phyloP scores from a whole-genome alignment of 208 protist genomes.

The Acanthamoeba polyphaga region DNA sequence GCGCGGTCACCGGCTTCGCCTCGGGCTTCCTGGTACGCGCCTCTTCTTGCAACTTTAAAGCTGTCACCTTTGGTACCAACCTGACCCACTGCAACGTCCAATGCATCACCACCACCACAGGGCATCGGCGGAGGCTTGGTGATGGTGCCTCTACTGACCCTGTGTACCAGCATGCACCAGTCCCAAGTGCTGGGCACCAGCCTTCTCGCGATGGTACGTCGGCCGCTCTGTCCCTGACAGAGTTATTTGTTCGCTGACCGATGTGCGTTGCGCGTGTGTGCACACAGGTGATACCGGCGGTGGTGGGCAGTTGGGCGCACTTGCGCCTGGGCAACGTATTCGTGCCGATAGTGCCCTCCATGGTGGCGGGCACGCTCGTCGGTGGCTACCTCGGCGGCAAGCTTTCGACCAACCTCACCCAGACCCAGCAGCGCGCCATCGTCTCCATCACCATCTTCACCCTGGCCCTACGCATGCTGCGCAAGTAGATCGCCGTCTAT shows the following conservation, averaged over 20 bases:
- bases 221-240: not conserved
- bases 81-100: not conserved
- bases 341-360: not conserved
- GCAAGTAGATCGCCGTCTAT: not conserved
- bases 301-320: not conserved
- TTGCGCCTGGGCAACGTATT: slow-evolving; percentile 21
- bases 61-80: not conserved
- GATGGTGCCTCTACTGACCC: slow-evolving; percentile 46
- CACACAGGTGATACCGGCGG: not conserved
- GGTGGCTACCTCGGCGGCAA: slow-evolving; percentile 26
- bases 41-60: not conserved
- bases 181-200: slow-evolving; percentile 29
- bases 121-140: slow-evolving; percentile 4
- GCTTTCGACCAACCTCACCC: not conserved
- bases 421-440: slow-evolving; percentile 6
- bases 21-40: not conserved
- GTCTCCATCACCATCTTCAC: not conserved
- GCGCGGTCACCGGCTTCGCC: slow-evolving; percentile 6
- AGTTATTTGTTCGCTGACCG: too few relatives aligned
- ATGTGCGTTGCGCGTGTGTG: not conserved
- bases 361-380: slow-evolving; percentile 22
- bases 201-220: slow-evolving; percentile 55
- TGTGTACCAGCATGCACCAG: slow-evolving; percentile 17
- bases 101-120: not conserved
- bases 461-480: not conserved